A percentile compares a stretch with the other conserved stretches of the same genome.
Evolutionary conservation across 345 rosid genomes (phyloP).

Genomic region (Eucalyptus cloeziana): DNA sequence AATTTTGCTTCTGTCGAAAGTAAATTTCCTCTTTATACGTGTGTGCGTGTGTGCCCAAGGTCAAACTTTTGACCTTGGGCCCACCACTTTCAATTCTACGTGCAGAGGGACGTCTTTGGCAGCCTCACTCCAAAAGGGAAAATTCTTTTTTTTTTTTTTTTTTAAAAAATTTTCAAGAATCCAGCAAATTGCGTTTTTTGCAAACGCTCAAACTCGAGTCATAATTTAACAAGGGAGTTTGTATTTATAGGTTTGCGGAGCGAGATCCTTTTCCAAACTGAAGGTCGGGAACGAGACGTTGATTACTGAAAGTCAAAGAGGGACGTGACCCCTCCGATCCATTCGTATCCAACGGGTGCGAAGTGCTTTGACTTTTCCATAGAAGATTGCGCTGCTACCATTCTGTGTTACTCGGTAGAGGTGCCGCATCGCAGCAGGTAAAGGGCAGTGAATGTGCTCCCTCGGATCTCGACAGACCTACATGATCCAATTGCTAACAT

Average conservation of each 20-base stretch:
- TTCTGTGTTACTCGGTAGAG: not conserved
- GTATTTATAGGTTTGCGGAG: not conserved
- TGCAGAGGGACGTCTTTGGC: no score
- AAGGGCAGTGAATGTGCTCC: not conserved
- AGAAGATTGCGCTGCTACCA: not conserved
- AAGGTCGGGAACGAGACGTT: not conserved
- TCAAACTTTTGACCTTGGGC: no score
- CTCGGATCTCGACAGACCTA: not conserved
- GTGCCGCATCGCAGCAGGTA: not conserved
- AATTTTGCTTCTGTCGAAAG: no score
- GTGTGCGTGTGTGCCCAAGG: no score
- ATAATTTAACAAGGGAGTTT: not conserved
- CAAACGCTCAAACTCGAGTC: no score
- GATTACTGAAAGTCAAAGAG: not conserved
- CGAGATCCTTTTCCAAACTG: not conserved
- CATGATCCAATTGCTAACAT: not conserved
- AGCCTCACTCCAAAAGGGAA: no score
- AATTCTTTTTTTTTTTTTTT: no score
- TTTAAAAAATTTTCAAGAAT: no score
- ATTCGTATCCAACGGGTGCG: not conserved
- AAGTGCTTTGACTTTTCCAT: not conserved
- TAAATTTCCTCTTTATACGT: no score
- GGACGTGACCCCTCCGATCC: not conserved
- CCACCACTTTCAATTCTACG: no score
- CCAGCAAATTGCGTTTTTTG: no score